These are phyloP conservation scores for Polygonum maritimum DNA, from an alignment of 148 eudicot genomes.

Conservation along the genomic window DNA sequence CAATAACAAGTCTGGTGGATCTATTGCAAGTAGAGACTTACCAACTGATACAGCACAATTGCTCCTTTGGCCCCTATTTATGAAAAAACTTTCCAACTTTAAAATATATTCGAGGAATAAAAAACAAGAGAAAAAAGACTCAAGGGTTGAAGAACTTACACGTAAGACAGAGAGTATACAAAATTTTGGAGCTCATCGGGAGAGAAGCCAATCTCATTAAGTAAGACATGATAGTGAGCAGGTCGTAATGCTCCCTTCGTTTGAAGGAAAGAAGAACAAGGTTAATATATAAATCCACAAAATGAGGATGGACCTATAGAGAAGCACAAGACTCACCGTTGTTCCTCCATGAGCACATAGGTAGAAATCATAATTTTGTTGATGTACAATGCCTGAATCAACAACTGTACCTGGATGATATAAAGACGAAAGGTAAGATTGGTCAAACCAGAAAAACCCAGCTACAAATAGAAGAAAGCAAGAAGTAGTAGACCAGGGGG, in stretches of 20 bases:
- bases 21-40: slow-evolving; percentile 22
- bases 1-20: not conserved
- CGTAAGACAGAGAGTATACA: slow-evolving; percentile 74
- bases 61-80: slow-evolving; percentile 73
- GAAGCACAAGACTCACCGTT: slow-evolving; percentile 45
- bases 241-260: slow-evolving; percentile 87
- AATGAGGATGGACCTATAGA: not conserved
- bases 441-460: not conserved
- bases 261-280: slow-evolving; percentile 5
- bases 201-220: slow-evolving; percentile 95
- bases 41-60: slow-evolving; percentile 77
- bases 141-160: slow-evolving; percentile 39
- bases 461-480: not conserved
- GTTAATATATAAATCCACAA: not conserved
- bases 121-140: not conserved
- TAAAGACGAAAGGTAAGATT: not conserved
- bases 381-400: slow-evolving; percentile 84
- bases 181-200: slow-evolving; percentile 79
- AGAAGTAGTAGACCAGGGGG: slow-evolving; percentile 64
- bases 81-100: not conserved
- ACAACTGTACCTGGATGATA: slow-evolving; percentile 69
- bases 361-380: slow-evolving; percentile 82
- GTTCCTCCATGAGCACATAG: slow-evolving; percentile 88
- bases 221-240: slow-evolving; percentile 87
- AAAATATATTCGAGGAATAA: not conserved